Percentiles rank a stretch among this genome's conserved stretches.
phyloP scores from a whole-genome alignment of 441 rosid genomes.

The Hypseocharis bilobata region DNA sequence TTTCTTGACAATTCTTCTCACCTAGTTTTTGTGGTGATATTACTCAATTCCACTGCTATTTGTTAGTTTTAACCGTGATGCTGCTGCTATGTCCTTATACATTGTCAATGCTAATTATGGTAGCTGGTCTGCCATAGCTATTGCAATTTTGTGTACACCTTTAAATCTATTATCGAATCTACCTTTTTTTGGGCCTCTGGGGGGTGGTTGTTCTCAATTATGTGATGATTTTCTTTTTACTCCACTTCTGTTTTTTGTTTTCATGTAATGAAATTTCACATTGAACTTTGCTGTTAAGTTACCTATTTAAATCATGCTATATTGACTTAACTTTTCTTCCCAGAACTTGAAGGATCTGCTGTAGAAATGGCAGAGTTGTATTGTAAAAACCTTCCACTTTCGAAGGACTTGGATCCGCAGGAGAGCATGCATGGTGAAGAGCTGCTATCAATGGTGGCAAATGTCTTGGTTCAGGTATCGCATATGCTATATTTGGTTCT shows the following conservation, averaged over 20 bases:
- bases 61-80: not conserved
- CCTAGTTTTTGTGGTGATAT: not conserved
- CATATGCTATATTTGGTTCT: not conserved
- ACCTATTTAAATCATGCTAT: slow-evolving; percentile 17
- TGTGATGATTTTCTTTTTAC: not conserved
- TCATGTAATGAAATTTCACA: slow-evolving; percentile 11
- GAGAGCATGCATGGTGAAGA: slow-evolving; percentile 96
- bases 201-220: not conserved
- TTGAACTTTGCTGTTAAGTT: slow-evolving; percentile 6
- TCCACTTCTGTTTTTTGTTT: not conserved
- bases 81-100: not conserved
- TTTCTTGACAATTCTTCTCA: slow-evolving; percentile 11
- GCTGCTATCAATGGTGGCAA: slow-evolving; percentile 63
- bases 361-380: slow-evolving; percentile 60
- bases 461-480: slow-evolving; percentile 77
- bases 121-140: not conserved
- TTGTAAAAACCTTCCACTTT: slow-evolving; percentile 68
- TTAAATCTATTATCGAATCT: not conserved
- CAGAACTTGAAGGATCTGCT: slow-evolving; percentile 61
- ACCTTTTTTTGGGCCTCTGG: not conserved
- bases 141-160: not conserved
- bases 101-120: not conserved
- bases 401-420: slow-evolving; percentile 84
- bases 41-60: not conserved
- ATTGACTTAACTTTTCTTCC: slow-evolving; percentile 22